Percentiles rank a stretch among this genome's conserved stretches.
These are phyloP conservation scores for Magnusiomyces paraingens DNA, from an alignment of 1,139 yeast genomes.

Conservation along the genomic window DNA sequence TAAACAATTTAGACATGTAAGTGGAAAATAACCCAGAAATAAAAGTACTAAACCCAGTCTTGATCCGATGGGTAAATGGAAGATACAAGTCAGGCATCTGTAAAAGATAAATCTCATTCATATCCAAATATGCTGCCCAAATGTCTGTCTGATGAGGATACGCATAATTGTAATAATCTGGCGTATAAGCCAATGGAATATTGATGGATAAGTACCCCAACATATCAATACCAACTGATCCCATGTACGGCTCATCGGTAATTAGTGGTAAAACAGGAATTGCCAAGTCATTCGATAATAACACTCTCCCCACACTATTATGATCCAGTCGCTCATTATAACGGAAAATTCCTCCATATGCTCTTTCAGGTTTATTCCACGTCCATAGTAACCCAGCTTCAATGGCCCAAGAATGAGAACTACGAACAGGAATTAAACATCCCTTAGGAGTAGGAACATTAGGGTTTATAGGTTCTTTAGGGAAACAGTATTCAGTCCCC, in stretches of 20 bases:
- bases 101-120: constrained; percentile 21
- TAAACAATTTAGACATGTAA: neutral
- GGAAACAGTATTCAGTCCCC: constrained; percentile 2
- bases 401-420: neutral
- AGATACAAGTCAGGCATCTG: neutral
- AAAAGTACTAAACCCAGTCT: neutral
- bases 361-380: constrained; percentile 2
- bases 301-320: neutral
- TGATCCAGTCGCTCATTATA: neutral
- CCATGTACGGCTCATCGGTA: constrained; percentile 26
- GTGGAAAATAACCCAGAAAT: neutral
- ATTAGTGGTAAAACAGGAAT: constrained; percentile 24
- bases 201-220: neutral
- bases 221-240: constrained; percentile 14
- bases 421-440: constrained; percentile 2
- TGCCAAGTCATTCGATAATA: constrained; percentile 13
- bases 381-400: neutral
- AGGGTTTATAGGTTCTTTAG: neutral
- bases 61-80: neutral
- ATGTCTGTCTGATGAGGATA: constrained; percentile 21
- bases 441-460: neutral
- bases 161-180: constrained; percentile 22
- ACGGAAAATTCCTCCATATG: constrained; percentile 3
- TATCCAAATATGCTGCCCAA: constrained; percentile 25
- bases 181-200: constrained; percentile 26